Evolutionary conservation across 2,329 filamentous ascomycete genomes (phyloP).

Genomic region (Pyrenochaeta sp.): DNA sequence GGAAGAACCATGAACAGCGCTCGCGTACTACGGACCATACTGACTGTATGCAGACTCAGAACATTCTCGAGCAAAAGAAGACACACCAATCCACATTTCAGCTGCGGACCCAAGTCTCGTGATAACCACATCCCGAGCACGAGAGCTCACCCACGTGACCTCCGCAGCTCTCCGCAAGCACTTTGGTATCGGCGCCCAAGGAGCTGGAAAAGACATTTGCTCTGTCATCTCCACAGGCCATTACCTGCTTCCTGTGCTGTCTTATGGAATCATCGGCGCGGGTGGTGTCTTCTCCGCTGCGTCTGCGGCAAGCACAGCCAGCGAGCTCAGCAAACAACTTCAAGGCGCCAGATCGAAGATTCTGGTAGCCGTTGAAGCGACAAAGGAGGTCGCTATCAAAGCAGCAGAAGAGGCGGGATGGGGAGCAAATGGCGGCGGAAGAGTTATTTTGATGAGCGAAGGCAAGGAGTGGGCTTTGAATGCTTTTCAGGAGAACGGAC

Average conservation of each 20-base stretch:
- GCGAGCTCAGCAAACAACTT: slow-evolving; percentile 61
- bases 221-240: slow-evolving; percentile 65
- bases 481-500: slow-evolving; percentile 37
- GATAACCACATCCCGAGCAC: slow-evolving; percentile 62
- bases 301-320: slow-evolving; percentile 57
- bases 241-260: slow-evolving; percentile 61
- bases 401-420: slow-evolving; percentile 59
- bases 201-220: slow-evolving; percentile 59
- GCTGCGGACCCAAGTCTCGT: slow-evolving; percentile 62
- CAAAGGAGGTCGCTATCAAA: slow-evolving; percentile 56
- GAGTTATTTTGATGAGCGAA: slow-evolving; percentile 62
- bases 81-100: slow-evolving; percentile 64
- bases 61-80: slow-evolving; percentile 50
- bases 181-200: slow-evolving; percentile 61
- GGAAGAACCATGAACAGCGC: slow-evolving; percentile 7
- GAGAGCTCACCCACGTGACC: slow-evolving; percentile 59
- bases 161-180: slow-evolving; percentile 63
- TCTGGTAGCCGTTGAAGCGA: slow-evolving; percentile 58
- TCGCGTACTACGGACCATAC: not conserved
- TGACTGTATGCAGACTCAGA: slow-evolving; percentile 31
- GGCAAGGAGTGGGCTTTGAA: slow-evolving; percentile 46
- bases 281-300: slow-evolving; percentile 67
- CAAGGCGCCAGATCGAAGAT: slow-evolving; percentile 52
- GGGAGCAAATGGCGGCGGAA: slow-evolving; percentile 41
- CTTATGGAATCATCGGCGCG: slow-evolving; percentile 65